These are phyloP conservation scores for Cyberlindnera bimundalis DNA, from an alignment of 805 yeast species.

Conservation along the genomic window DNA sequence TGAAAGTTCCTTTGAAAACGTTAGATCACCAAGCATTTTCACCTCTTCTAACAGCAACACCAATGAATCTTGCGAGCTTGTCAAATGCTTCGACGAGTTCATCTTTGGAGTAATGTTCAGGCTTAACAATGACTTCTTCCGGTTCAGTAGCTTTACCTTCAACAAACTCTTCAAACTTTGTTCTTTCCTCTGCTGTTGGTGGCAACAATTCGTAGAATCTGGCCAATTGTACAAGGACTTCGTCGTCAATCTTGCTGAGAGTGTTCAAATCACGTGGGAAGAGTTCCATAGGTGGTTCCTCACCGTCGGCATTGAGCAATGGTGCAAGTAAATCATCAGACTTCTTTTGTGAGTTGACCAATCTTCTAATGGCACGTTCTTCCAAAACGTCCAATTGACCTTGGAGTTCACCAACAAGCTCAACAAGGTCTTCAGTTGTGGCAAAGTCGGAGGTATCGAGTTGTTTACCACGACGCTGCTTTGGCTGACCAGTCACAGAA, in stretches of 20 bases:
- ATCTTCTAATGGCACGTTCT: conserved; percentile 69
- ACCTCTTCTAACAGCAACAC: conserved; percentile 54
- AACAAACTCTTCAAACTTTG: conserved; percentile 46
- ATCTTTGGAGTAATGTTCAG: conserved; percentile 37
- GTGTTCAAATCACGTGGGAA: conserved; percentile 61
- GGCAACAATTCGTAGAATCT: conserved; percentile 76
- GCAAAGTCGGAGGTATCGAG: conserved; percentile 56
- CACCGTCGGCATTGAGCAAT: conserved; percentile 77
- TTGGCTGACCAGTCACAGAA: conserved; percentile 7
- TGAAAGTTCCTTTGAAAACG: too few species aligned
- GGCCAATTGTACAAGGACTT: conserved; percentile 49
- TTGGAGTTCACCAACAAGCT: conserved; percentile 85
- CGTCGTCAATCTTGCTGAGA: conserved; percentile 45
- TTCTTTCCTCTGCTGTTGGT: conserved; percentile 54
- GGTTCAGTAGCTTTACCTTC: conserved; percentile 47
- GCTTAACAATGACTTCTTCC: conserved; percentile 26
- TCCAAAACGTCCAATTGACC: conserved; percentile 80
- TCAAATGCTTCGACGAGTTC: conserved; percentile 54
- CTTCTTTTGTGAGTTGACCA: conserved; percentile 54
- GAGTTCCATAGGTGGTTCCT: conserved; percentile 45
- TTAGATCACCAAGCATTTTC: conserved; percentile 44
- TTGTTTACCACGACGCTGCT: conserved; percentile 11
- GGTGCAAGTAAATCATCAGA: conserved; percentile 54
- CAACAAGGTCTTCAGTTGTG: conserved; percentile 80
- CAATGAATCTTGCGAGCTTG: conserved; percentile 66